Evolutionary conservation across 306 rosid species (phyloP).

Genomic region (Castanea mollissima): DNA sequence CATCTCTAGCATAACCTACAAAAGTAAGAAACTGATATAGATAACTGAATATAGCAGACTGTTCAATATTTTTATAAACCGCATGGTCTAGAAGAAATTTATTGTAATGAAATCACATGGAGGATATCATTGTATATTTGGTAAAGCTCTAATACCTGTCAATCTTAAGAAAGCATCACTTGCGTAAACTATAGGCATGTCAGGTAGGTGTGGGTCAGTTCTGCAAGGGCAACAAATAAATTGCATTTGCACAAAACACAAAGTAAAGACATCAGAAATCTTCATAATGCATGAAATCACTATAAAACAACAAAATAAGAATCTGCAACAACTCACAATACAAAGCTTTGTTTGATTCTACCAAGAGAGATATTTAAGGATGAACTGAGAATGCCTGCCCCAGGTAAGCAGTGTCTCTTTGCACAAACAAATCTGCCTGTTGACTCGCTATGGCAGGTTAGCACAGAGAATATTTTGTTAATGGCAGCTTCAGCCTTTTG

Average conservation of each 20-base stretch:
- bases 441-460: slow-evolving; percentile 69
- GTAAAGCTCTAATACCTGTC: slow-evolving; percentile 59
- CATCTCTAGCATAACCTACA: slow-evolving; percentile 73
- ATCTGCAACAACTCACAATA: slow-evolving; percentile 92
- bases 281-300: slow-evolving; percentile 16
- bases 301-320: slow-evolving; percentile 44
- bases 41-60: neutral
- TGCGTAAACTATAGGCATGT: slow-evolving; percentile 90
- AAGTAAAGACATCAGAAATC: slow-evolving; percentile 32
- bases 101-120: neutral
- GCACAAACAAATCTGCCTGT: slow-evolving; percentile 74
- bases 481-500: slow-evolving; percentile 55
- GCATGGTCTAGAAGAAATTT: slow-evolving; percentile 1
- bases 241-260: slow-evolving; percentile 23
- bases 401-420: slow-evolving; percentile 65
- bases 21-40: slow-evolving; percentile 14
- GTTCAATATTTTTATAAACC: neutral
- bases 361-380: slow-evolving; percentile 94
- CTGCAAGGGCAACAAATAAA: slow-evolving; percentile 52
- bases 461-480: slow-evolving; percentile 66
- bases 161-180: slow-evolving; percentile 84
- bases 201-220: slow-evolving; percentile 71
- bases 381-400: slow-evolving; percentile 64
- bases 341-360: slow-evolving; percentile 99
- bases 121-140: slow-evolving; percentile 3